Evolutionary conservation across 225 moss, liverwort and hornwort species (phyloP), one percentile per base, ranked within the genome.

Genomic region (Marchantia polymorpha): DNA sequence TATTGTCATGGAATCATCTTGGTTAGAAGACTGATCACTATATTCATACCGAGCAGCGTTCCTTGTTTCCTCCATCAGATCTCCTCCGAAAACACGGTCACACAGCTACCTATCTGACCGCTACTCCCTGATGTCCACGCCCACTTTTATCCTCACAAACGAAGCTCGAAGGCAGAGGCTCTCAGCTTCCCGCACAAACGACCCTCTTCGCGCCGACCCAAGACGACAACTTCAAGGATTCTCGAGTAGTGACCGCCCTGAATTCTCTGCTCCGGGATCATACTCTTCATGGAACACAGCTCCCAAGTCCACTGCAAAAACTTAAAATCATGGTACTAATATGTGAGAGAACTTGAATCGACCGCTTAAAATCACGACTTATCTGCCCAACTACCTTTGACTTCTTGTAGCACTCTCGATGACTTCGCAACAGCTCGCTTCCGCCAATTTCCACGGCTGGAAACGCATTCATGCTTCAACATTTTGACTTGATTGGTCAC

Each of bases 251-350:
- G 51, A 50, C n/a, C 51, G 71, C n/a, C 51, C 71, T 50, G 49
- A 10, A 50, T 50, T 51, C 71, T 22, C 71, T 49, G 50, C 22
- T 71, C 23, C 49, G 22, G 49, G 22, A 71, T 49, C 14, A 69
- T 69, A 48, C 47, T 69, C 31, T 16, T 39, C 39, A 22, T 7
- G 47, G 16, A 47, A 15, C 8, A 10, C 22, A 49, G 3, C 50
- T 22, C 47, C 47, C 69, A 69, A 48, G 47, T 69, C 69, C 69
- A 48, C 69, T 69, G 71, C 49, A 71, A 51, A 71, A 22, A 6
- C 49, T 10, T 22, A 22, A 49, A 20, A 39, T 8, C 12, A 64
- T 9, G 9, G 23, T 26, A 49, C 47, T 69, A 46, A 39, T 5
- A 69, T 69, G 31, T 31, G 12, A 13, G 11, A 0, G 14, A 46